Evolutionary conservation across 2,329 filamentous ascomycete species (phyloP).

Genomic region (Calonectria pseudoreteaudii): DNA sequence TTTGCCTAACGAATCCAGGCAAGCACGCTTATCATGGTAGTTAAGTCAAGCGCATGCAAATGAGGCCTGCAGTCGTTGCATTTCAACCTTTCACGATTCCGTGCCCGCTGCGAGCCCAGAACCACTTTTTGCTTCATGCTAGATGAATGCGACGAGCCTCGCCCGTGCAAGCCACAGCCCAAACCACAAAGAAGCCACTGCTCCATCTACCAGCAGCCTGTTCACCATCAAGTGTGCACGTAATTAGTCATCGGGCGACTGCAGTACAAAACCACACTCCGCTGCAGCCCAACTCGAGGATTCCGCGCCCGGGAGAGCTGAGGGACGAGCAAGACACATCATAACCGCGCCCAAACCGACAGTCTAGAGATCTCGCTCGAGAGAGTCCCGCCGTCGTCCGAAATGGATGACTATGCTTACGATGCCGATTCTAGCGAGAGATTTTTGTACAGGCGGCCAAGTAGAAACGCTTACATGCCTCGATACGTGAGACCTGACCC

Average conservation of each 20-base stretch:
- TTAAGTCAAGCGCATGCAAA: neutral
- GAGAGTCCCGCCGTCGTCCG: neutral
- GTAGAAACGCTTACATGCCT: neutral
- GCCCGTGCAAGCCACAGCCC: neutral
- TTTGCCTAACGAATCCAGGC: neutral
- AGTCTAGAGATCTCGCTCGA: neutral
- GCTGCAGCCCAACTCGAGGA: neutral
- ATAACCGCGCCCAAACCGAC: neutral
- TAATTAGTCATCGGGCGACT: neutral
- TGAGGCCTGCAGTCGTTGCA: neutral
- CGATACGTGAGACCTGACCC: neutral
- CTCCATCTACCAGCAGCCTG: neutral
- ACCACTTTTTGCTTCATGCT: neutral
- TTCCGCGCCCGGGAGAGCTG: neutral
- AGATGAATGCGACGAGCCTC: neutral
- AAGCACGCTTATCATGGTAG: neutral
- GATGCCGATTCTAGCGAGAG: neutral
- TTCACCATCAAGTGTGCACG: neutral
- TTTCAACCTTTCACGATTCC: neutral
- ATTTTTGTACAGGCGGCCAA: neutral
- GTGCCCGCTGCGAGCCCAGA: neutral
- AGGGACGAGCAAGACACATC: neutral
- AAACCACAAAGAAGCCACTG: neutral
- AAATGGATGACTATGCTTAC: constrained; percentile 2
- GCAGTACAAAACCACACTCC: neutral